phyloP scores from a whole-genome alignment of 2,329 filamentous ascomycete genomes.

The Sclerotinia spermophila region DNA sequence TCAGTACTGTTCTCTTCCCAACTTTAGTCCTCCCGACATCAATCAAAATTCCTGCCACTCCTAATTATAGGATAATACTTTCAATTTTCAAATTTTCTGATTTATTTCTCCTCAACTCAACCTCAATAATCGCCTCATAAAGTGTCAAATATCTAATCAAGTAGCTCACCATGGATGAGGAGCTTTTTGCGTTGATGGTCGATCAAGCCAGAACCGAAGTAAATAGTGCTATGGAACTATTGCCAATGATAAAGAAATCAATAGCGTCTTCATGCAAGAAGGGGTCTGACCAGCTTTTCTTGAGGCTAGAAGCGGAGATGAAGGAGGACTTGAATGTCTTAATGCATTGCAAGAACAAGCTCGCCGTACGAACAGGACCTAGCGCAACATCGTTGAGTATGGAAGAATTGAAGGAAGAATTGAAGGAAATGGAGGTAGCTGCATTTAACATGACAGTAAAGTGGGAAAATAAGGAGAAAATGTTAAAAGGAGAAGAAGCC shows the following conservation, averaged over 20 bases:
- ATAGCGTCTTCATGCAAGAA: neutral
- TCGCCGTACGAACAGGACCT: neutral
- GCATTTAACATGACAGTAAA: neutral
- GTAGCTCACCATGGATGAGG: neutral
- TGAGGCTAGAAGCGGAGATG: neutral
- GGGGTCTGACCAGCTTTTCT: fast-evolving
- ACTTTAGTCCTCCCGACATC: neutral
- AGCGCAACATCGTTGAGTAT: neutral
- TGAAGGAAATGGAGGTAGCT: neutral
- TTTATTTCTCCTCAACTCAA: neutral
- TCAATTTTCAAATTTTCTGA: neutral
- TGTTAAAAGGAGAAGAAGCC: neutral
- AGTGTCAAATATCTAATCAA: neutral
- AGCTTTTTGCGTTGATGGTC: neutral
- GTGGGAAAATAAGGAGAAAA: neutral
- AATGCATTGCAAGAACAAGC: neutral
- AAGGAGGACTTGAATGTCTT: neutral
- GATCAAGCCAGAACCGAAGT: neutral
- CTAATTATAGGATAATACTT: neutral
- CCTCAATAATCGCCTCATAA: neutral
- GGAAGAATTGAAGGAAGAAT: neutral
- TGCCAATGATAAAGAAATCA: neutral
- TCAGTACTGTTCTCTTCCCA: neutral
- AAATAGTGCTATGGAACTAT: neutral
- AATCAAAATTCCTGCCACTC: neutral